Percentiles rank a stretch among this genome's conserved stretches.
Conservation (phyloP, 768 basidiomycete species). For the Suillus variegatus region DNA sequence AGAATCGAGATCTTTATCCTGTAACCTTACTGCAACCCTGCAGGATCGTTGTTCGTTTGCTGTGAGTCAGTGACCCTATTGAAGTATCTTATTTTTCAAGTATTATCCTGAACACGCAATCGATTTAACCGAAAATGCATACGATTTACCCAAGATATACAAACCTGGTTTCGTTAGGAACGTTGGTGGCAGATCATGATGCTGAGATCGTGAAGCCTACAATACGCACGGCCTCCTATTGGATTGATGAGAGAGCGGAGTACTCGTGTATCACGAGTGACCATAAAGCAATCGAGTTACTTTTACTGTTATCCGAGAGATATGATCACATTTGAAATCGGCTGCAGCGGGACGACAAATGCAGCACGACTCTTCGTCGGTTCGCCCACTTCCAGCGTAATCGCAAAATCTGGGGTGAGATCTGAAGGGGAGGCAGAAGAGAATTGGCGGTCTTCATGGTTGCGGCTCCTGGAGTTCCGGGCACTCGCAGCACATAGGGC, state of each 20-base stretch:
- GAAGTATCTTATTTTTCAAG: background rate
- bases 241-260: background rate
- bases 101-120: background rate
- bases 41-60: background rate
- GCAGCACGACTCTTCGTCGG: background rate
- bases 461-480: background rate
- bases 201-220: background rate
- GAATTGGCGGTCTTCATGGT: background rate
- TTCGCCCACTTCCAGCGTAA: background rate
- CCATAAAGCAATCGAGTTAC: background rate
- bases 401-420: conserved; percentile 6
- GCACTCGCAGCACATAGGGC: background rate
- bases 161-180: background rate
- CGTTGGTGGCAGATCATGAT: no score
- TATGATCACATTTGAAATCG: conserved; percentile 1
- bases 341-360: background rate
- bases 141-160: background rate
- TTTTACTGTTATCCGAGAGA: background rate
- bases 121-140: conserved; percentile 5
- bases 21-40: background rate
- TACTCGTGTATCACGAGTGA: background rate
- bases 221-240: background rate
- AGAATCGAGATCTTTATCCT: background rate
- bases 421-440: background rate
- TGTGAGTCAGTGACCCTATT: background rate